Evolutionary conservation across 225 moss, liverwort and hornwort genomes (phyloP).

Genomic region (Neckera pumila): DNA sequence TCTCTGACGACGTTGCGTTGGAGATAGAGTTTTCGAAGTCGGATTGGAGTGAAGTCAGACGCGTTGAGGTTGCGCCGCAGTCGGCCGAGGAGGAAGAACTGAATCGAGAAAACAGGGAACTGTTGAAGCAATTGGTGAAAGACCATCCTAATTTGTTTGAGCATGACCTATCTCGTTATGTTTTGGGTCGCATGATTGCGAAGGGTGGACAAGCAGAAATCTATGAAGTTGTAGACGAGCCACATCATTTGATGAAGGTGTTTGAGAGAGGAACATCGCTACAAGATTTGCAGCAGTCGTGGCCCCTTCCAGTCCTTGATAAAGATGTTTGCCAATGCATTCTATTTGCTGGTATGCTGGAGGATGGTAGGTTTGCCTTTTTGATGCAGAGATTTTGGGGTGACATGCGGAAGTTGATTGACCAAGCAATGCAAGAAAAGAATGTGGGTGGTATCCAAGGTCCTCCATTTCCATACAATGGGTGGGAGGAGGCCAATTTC

Average conservation of each 20-base stretch:
- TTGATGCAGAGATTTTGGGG: too few relatives aligned
- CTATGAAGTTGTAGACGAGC: neutral
- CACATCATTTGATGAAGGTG: fast-evolving
- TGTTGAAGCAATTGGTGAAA: fast-evolving
- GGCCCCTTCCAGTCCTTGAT: neutral
- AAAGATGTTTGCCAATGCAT: too few relatives aligned
- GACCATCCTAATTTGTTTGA: fast-evolving
- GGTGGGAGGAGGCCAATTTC: too few relatives aligned
- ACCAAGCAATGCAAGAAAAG: too few relatives aligned
- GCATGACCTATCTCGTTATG: fast-evolving
- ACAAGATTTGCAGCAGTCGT: neutral
- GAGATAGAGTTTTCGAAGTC: neutral
- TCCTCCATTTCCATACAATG: too few relatives aligned
- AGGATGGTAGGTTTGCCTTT: too few relatives aligned
- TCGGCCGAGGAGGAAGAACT: neutral
- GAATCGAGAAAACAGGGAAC: neutral
- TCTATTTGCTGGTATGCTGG: too few relatives aligned
- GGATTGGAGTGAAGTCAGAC: neutral
- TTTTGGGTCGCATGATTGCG: neutral
- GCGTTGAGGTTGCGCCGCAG: neutral
- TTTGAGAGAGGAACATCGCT: neutral
- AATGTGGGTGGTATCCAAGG: too few relatives aligned
- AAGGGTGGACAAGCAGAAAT: neutral
- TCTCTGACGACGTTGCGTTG: neutral
- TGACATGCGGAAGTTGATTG: too few relatives aligned